These are phyloP conservation scores for Tubosaeta brunneosetosa DNA, from an alignment of 768 basidiomycete species.

Conservation along the genomic window DNA sequence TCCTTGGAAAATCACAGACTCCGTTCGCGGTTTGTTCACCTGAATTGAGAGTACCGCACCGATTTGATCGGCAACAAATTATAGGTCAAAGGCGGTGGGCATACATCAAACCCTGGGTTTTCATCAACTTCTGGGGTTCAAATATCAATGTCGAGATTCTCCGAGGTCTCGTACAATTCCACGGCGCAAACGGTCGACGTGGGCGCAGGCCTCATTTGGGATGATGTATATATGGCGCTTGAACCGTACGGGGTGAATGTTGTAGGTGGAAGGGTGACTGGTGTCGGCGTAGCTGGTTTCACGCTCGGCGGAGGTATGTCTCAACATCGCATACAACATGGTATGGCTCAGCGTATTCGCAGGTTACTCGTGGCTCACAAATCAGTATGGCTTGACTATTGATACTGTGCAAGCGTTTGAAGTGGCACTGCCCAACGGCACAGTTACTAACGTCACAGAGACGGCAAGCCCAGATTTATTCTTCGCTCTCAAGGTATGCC, in stretches of 20 bases:
- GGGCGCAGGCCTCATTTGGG: constrained; percentile 51
- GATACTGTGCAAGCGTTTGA: constrained; percentile 53
- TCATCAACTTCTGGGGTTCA: constrained; percentile 56
- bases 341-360: background rate
- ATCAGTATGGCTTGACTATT: constrained; percentile 53
- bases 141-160: constrained; percentile 51
- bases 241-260: constrained; percentile 48
- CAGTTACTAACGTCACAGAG: constrained; percentile 32
- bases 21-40: constrained; percentile 20
- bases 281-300: constrained; percentile 56
- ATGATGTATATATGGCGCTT: constrained; percentile 53
- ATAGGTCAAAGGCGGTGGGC: constrained; percentile 62
- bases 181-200: constrained; percentile 35
- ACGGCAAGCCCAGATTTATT: constrained; percentile 36
- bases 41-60: too few species aligned
- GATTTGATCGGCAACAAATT: background rate
- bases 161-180: constrained; percentile 35
- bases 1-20: constrained; percentile 40
- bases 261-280: constrained; percentile 49
- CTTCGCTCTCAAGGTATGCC: constrained; percentile 39
- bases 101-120: constrained; percentile 48
- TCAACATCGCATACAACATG: background rate
- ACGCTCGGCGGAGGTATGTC: constrained; percentile 50
- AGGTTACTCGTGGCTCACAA: constrained; percentile 44
- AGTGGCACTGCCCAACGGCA: constrained; percentile 46